Conservation (phyloP, 2,329 filamentous ascomycete genomes). For the Hymenoscyphus occultus region DNA sequence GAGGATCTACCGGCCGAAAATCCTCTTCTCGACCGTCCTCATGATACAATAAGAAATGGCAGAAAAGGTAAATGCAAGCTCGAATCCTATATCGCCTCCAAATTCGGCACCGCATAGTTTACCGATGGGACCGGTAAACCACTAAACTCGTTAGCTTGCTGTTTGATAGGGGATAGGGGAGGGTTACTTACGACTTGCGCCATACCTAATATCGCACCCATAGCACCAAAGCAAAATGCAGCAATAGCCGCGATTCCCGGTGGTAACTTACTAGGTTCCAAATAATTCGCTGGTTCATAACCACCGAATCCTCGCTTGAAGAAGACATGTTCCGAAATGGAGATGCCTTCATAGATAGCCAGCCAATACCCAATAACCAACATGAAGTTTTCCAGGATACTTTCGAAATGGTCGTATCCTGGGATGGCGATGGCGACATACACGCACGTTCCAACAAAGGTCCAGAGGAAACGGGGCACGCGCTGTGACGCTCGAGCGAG, state of each 20-base stretch:
- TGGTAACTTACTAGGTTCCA: slow-evolving; percentile 55
- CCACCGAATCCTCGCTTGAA: slow-evolving; percentile 61
- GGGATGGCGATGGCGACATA: slow-evolving; percentile 70
- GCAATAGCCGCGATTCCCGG: slow-evolving; percentile 59
- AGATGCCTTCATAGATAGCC: slow-evolving; percentile 67
- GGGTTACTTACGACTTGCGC: slow-evolving; percentile 47
- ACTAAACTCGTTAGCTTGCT: slow-evolving; percentile 35
- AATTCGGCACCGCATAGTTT: slow-evolving; percentile 37
- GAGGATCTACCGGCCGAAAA: slow-evolving; percentile 40
- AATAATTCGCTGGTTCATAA: slow-evolving; percentile 59
- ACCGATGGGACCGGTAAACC: slow-evolving; percentile 67
- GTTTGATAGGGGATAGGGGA: background rate
- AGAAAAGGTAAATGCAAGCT: slow-evolving; percentile 62
- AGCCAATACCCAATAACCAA: slow-evolving; percentile 69
- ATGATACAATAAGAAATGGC: slow-evolving; percentile 50
- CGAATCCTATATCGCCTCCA: slow-evolving; percentile 60
- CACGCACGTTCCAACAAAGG: slow-evolving; percentile 55
- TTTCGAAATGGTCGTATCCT: slow-evolving; percentile 63
- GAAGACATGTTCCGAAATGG: slow-evolving; percentile 64
- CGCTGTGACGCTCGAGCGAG: slow-evolving; percentile 55
- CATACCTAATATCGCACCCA: slow-evolving; percentile 68
- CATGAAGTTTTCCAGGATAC: slow-evolving; percentile 69
- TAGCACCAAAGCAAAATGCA: slow-evolving; percentile 62
- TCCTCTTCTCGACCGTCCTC: slow-evolving; percentile 40
- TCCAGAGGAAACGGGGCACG: slow-evolving; percentile 68